A percentile compares a stretch with the other conserved stretches of the same genome.
Conservation (phyloP, 371 early-diverging fungal species). For the Gilbertella persicaria region DNA sequence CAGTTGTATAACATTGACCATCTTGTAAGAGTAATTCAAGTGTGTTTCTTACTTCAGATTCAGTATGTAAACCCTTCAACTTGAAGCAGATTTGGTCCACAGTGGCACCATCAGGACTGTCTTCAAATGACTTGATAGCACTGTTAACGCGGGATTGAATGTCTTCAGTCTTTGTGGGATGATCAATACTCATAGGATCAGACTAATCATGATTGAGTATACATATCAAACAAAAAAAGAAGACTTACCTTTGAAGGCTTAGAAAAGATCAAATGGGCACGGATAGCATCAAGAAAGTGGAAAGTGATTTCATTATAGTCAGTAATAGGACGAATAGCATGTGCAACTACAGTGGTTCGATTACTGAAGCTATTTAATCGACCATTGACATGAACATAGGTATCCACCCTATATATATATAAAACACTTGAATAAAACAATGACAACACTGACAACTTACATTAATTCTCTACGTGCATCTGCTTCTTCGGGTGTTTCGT, state of each 20-base stretch:
- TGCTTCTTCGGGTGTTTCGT: slow-evolving; percentile 35
- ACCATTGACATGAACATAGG: slow-evolving; percentile 72
- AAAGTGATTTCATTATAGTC: slow-evolving; percentile 77
- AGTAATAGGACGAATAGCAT: slow-evolving; percentile 59
- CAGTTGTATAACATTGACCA: slow-evolving; percentile 68
- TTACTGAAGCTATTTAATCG: slow-evolving; percentile 61
- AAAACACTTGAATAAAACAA: too few relatives aligned
- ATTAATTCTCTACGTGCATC: slow-evolving; percentile 22
- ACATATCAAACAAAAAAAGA: not conserved
- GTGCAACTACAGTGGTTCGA: slow-evolving; percentile 52
- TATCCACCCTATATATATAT: slow-evolving; percentile 52
- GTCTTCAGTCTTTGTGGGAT: not conserved
- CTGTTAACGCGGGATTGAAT: slow-evolving; percentile 26
- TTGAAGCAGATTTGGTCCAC: slow-evolving; percentile 37
- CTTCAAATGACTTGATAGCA: slow-evolving; percentile 24
- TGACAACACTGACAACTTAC: slow-evolving; percentile 14
- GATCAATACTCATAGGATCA: slow-evolving; percentile 13
- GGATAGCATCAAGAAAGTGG: slow-evolving; percentile 69
- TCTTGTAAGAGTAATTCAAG: slow-evolving; percentile 58
- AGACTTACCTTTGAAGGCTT: slow-evolving; percentile 21
- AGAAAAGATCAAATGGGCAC: slow-evolving; percentile 59
- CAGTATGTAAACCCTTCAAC: slow-evolving; percentile 38
- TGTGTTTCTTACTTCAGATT: slow-evolving; percentile 43
- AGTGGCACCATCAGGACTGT: slow-evolving; percentile 30
- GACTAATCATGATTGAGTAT: not conserved